These are phyloP conservation scores for Aspergillus panamensis DNA, from an alignment of 495 filamentous ascomycete species.

Conservation along the genomic window DNA sequence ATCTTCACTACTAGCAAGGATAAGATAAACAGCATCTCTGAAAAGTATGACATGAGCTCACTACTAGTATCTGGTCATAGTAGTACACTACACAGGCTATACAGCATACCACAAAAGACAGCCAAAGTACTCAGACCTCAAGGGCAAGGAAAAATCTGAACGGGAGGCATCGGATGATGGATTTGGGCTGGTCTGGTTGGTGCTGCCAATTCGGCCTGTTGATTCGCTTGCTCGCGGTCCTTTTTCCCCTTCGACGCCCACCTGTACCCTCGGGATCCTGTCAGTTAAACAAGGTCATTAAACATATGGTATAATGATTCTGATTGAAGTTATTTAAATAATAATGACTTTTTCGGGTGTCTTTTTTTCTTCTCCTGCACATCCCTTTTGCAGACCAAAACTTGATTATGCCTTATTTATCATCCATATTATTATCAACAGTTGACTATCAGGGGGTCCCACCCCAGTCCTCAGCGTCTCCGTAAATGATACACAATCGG, in stretches of 20 bases:
- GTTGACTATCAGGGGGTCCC: constrained; percentile 8
- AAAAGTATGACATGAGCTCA: neutral
- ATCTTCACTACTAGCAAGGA: neutral
- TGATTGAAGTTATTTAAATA: neutral
- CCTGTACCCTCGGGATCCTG: too few relatives aligned
- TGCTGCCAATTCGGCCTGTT: constrained; percentile 14
- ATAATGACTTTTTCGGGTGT: neutral
- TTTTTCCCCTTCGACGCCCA: constrained; percentile 11
- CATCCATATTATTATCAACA: neutral
- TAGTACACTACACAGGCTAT: too few relatives aligned
- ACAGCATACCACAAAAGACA: neutral
- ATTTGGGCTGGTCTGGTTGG: constrained; percentile 17
- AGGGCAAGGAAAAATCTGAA: neutral
- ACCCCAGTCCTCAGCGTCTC: constrained; percentile 6
- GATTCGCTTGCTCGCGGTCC: constrained; percentile 29
- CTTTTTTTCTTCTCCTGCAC: neutral
- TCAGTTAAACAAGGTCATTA: too few relatives aligned
- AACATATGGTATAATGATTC: neutral
- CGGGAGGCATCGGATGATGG: constrained; percentile 17
- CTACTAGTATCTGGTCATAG: neutral
- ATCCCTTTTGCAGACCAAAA: too few relatives aligned
- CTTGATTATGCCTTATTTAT: neutral
- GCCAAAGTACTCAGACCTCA: neutral
- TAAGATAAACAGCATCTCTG: too few relatives aligned
- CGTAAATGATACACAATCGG: constrained; percentile 12